Base-by-base conservation (phyloP, 768 basidiomycete genomes). In the Amanita muscaria region DNA sequence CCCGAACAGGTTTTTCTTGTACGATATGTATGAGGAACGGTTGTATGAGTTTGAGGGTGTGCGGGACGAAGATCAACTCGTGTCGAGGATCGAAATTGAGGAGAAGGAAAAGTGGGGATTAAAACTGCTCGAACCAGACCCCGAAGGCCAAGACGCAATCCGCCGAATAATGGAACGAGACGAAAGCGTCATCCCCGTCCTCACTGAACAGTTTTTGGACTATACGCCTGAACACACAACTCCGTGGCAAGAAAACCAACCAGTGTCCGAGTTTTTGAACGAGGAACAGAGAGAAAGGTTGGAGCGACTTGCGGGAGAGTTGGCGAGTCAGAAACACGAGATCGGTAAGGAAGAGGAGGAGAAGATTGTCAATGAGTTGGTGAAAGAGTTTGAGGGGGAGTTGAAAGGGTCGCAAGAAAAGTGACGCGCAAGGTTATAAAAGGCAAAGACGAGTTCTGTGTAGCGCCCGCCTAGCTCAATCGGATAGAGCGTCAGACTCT, bases 401-500 rank as follows among this genome's bases (percentile, higher is more conserved):
- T 29, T 29, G 12, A 12, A 6, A 6, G 12, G 27, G 27, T 12
- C 27, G 12, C 27, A 29, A 29, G 7, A 6, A 29, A 12, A 6
- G 7, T 29, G 7, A 29, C 27, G 6, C 12, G 6, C 27, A 29
- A 29, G 6, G 27, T 6, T 29, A 29, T 29, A 29, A 12, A 29
- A 6, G 12, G 12, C 12, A 12, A 6, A 29, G 27, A 12, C 27
- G 27, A n/a, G n/a, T n/a, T 29, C 12, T 6, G 27, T 6, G 27
- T 29, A 29, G 7, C 14, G 70, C 70, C 72, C 66, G 72, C 70
- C 73, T 74, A 73, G 72, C 73, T 75, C 74, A 74, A 75, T 74
- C 69, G 73, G 73, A 68, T 73, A 74, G 73, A 74, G 74, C 74
- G 72, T 64, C 56, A 42, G 61, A 58, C 53, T 57, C 46, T 47